Conservation (phyloP, 257 asterid species). For the Primulina tabacum region DNA sequence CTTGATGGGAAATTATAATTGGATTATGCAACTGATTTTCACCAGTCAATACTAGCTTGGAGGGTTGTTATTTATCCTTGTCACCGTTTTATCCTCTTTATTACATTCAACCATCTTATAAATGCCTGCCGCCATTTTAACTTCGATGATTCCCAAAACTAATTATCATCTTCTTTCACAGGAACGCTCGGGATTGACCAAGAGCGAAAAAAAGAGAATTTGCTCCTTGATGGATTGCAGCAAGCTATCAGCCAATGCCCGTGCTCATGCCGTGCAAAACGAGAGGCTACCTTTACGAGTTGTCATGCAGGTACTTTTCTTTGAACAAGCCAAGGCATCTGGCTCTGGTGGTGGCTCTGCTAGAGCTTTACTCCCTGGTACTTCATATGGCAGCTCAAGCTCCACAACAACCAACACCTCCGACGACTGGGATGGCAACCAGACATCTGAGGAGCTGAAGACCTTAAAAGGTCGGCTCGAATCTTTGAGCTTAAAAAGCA, state of each 20-base stretch:
- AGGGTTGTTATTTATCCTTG: not conserved
- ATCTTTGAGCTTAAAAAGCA: slow-evolving; percentile 44
- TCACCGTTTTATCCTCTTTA: not conserved
- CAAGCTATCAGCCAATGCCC: slow-evolving; percentile 73
- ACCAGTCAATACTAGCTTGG: not conserved
- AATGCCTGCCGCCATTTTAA: not conserved
- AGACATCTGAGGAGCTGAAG: slow-evolving; percentile 64
- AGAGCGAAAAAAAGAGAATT: slow-evolving; percentile 67
- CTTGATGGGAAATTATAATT: not conserved
- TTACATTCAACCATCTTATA: not conserved
- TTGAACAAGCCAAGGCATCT: slow-evolving; percentile 61
- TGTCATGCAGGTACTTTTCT: slow-evolving; percentile 79
- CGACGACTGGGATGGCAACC: slow-evolving; percentile 77
- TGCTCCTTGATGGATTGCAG: slow-evolving; percentile 74
- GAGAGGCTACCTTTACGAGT: slow-evolving; percentile 77
- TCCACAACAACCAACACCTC: slow-evolving; percentile 75
- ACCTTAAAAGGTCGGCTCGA: slow-evolving; percentile 63
- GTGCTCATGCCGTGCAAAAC: slow-evolving; percentile 77
- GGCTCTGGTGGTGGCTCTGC: slow-evolving; percentile 43
- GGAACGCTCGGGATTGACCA: slow-evolving; percentile 71
- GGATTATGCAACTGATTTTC: not conserved
- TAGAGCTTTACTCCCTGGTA: slow-evolving; percentile 44
- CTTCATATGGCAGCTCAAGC: slow-evolving; percentile 71
- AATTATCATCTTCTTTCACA: slow-evolving; percentile 23
- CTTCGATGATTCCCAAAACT: not conserved